A percentile compares a stretch with the other conserved stretches of the same genome.
Conservation (phyloP, 768 basidiomycete genomes). For the Plicaturopsis crispa region DNA sequence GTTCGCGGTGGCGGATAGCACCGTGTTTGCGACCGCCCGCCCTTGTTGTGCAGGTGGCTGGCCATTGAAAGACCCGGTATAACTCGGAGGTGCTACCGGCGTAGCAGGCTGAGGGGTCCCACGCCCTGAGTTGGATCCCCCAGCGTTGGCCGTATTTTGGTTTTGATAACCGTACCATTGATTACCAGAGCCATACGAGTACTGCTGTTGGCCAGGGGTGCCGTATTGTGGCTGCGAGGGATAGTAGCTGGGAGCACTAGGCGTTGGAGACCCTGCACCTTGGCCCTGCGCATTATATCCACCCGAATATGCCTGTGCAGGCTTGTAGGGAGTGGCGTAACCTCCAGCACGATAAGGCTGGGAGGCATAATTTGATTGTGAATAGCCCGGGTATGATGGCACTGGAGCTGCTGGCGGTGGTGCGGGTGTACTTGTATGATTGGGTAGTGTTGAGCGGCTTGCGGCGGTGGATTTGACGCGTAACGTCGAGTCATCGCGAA, state of each 20-base stretch:
- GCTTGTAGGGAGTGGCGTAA: slow-evolving; percentile 25
- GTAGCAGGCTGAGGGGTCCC: slow-evolving; percentile 33
- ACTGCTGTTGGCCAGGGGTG: slow-evolving; percentile 30
- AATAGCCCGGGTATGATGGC: slow-evolving; percentile 5
- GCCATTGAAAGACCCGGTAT: slow-evolving; percentile 28
- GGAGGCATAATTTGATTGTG: slow-evolving; percentile 13
- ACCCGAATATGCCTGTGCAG: slow-evolving; percentile 17
- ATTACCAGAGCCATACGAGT: slow-evolving; percentile 39
- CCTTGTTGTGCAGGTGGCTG: slow-evolving; percentile 18
- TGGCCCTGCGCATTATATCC: slow-evolving; percentile 20
- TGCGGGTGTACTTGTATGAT: slow-evolving; percentile 6
- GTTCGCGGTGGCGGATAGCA: slow-evolving; percentile 18
- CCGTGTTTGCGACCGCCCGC: slow-evolving; percentile 40
- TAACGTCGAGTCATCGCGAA: slow-evolving; percentile 71
- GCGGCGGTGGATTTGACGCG: slow-evolving; percentile 39
- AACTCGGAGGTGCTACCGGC: slow-evolving; percentile 21
- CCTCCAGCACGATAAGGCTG: slow-evolving; percentile 23
- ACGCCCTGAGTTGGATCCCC: slow-evolving; percentile 22
- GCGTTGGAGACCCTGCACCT: slow-evolving; percentile 15
- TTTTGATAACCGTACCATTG: slow-evolving; percentile 21
- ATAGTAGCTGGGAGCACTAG: slow-evolving; percentile 12
- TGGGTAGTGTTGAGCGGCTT: slow-evolving; percentile 1
- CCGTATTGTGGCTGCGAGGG: slow-evolving; percentile 25
- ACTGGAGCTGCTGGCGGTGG: slow-evolving; percentile 8
- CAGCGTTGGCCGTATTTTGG: slow-evolving; percentile 9